phyloP scores from a whole-genome alignment of 2,329 filamentous ascomycete genomes.

The Epicoccum nigrum region DNA sequence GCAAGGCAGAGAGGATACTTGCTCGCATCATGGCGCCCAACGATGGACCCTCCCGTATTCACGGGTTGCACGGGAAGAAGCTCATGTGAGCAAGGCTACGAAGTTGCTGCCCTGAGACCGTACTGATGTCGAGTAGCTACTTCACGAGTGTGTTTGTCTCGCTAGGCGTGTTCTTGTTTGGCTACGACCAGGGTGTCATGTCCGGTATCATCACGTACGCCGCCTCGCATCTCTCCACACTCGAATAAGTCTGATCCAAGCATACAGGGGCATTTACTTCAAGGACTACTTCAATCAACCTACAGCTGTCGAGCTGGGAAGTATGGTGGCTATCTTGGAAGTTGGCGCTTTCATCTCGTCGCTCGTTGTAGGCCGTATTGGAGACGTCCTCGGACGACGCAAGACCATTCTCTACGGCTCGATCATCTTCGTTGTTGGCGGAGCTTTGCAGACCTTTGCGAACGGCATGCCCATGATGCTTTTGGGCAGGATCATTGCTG shows the following conservation, averaged over 20 bases:
- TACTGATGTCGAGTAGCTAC: constrained; percentile 66
- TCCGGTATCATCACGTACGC: constrained; percentile 74
- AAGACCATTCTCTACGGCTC: constrained; percentile 94
- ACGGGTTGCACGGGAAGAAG: constrained; percentile 94
- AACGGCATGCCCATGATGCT: constrained; percentile 88
- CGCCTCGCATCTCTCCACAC: constrained; percentile 23
- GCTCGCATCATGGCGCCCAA: constrained; percentile 84
- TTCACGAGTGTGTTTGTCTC: constrained; percentile 94
- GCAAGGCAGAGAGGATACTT: constrained; percentile 71
- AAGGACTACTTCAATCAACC: constrained; percentile 92
- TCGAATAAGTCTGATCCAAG: constrained; percentile 35
- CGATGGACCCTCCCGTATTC: constrained; percentile 72
- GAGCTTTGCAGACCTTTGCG: constrained; percentile 81
- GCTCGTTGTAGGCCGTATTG: constrained; percentile 81
- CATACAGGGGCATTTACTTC: constrained; percentile 78
- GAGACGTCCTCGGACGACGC: constrained; percentile 87
- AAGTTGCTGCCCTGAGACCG: neutral
- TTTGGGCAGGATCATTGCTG: constrained; percentile 57
- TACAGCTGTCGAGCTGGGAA: constrained; percentile 84
- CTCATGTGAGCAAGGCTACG: constrained; percentile 69
- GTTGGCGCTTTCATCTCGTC: constrained; percentile 92
- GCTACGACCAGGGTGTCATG: constrained; percentile 91
- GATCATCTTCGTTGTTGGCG: constrained; percentile 82
- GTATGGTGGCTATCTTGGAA: constrained; percentile 97
- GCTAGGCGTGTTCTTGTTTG: constrained; percentile 85